Base-by-base conservation (phyloP, 352 stramenopile genomes). In the Blastocystis sp. region DNA sequence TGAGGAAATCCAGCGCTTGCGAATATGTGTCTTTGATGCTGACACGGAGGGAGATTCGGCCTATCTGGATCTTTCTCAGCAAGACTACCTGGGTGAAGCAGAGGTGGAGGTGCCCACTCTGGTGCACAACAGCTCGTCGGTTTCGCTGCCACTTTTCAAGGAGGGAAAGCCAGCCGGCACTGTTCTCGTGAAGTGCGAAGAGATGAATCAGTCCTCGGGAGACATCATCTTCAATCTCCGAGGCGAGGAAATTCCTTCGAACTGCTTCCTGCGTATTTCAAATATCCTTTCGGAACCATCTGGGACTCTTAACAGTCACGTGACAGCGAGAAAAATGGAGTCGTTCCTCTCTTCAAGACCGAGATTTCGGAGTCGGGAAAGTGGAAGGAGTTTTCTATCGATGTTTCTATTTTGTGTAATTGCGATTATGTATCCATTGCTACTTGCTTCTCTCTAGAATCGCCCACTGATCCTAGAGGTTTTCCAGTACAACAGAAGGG, bases 11-110 rank as follows among this genome's bases (percentile, higher is more conserved):
- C 94, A 97, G 90, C 92, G 93, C 3, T 91, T 96, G 41, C 93
- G 94, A 68, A 92, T 96, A 76, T 93, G 95, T 47, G 92, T 96
- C 2, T 96, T 95, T 66, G 93, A 96, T 91, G 91, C 95, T 90
- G 94, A 97, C 91, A 92, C 91, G 18, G 93, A 93, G 68, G 91
- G 93, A 34, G 91, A 94, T 24, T 90, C 92, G 13, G 90, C 87
- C 24, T 92, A 90, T 34, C 92, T 94, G 87, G 91, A 76, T 75
- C 64, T 88, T 26, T 64, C 91, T 55, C 91, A 93, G 2, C 93
- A 95, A 47, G 93, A 95, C 82, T 92, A 93, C 79, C 93, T 95
- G 54, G 93, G 93, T 53, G 76, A 90, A 2, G 87, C 91, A 39
- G 91, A 93, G 87, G 93, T 94, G 70, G 93, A 92, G 34, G 76